Base-by-base conservation (phyloP, 345 rosid genomes). In the Arabidopsis arenosa region DNA sequence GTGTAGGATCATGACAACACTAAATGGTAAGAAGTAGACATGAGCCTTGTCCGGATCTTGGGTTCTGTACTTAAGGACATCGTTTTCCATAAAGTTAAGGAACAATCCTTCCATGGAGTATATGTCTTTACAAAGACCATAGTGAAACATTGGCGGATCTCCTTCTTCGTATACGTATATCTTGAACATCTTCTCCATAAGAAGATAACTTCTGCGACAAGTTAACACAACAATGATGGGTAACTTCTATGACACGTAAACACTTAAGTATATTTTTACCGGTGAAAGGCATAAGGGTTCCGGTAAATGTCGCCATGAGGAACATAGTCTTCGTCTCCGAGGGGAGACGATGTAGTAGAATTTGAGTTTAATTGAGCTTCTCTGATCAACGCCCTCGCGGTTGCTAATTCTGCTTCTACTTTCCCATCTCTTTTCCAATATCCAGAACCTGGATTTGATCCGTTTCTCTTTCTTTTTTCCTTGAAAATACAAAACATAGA, bases 1-100 rank as follows among this genome's bases (percentile, higher is more conserved):
- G 52, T 86, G 73, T 45, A 89, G 88, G 77, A 91, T 79, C 89
- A 78, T 86, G 36, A 83, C 90, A 43, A 89, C 90, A 73, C 90
- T 87, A 51, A 89, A 87, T 15, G 94, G 94, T 37, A 91, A 87
- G 80, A 89, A 89, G 72, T 84, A 87, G 70, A 84, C 89, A 40
- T 74, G 80, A 40, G 97, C 94, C 75, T 83, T 62, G 0, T 86
- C 80, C 0, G 91, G 89, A 51, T 89, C 84, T 68, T 23, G 49
- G 1, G 89, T 88, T 49, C 83, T 49, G 15, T 78, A 83, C 45
- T 62, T 62, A 26, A n/a, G 43, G 1, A 75, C 74, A 7, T 83
- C 84, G 55, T 68, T 80, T 73, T 87, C 92, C 80, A 87, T 83
- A 43, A 80, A 77, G 82, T 76, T 70, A 1, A 89, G 7, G 72